Evolutionary conservation across 202 grass and related monocot species (phyloP).

Genomic region (Zizania palustris): DNA sequence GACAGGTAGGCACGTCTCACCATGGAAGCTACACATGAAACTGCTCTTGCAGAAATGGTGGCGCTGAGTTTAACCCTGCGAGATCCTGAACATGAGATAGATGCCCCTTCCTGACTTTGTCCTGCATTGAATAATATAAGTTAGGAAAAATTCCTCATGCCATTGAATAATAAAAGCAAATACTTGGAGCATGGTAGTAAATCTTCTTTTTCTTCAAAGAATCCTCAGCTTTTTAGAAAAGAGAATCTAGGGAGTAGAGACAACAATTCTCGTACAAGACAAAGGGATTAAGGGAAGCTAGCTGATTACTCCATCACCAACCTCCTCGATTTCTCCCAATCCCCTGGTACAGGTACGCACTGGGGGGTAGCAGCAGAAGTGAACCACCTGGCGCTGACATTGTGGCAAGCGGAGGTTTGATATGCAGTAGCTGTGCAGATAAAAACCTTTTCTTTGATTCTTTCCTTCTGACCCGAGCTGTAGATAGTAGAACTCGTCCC

Average conservation of each 20-base stretch:
- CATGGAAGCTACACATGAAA: constrained; percentile 19
- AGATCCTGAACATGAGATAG: neutral
- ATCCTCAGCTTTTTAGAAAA: neutral
- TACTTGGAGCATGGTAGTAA: neutral
- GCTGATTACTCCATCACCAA: neutral
- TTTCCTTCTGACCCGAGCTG: neutral
- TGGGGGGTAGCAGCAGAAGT: constrained; percentile 24
- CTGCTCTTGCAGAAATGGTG: constrained; percentile 25
- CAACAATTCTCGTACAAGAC: neutral
- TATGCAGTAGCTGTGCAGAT: neutral
- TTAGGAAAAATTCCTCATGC: neutral
- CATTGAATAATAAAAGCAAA: neutral
- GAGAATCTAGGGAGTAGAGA: neutral
- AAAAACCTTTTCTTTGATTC: neutral
- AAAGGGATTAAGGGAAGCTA: neutral
- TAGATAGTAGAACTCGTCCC: neutral
- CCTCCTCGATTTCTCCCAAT: constrained; percentile 26
- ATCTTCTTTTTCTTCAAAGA: too few species aligned
- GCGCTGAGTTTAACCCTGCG: neutral
- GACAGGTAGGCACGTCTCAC: constrained; percentile 9
- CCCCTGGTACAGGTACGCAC: neutral
- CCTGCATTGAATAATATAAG: constrained; percentile 37
- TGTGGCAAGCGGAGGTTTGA: constrained; percentile 26
- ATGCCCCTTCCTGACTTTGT: neutral
- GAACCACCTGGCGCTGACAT: constrained; percentile 21